Conservation (phyloP, 2,329 filamentous ascomycete species). For the Lasiodiplodia hormozganensis region DNA sequence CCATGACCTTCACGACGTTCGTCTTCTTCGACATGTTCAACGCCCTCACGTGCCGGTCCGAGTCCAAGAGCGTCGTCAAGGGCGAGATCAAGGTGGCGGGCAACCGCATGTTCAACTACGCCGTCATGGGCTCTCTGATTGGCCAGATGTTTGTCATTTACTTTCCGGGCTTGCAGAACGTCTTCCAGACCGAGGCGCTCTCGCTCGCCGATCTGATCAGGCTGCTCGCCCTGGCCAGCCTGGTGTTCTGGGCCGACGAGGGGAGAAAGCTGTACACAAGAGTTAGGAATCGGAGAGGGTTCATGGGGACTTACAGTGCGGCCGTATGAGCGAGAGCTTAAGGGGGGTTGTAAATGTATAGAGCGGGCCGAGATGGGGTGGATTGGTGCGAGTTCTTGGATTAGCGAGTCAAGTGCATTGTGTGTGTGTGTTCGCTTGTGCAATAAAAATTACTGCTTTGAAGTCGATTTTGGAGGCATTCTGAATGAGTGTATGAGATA, state of each 20-base stretch:
- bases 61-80: constrained; percentile 84
- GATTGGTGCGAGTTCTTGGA: not conserved
- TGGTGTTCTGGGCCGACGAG: constrained; percentile 96
- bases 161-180: constrained; percentile 87
- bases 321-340: constrained; percentile 41
- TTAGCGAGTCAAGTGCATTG: constrained; percentile 6
- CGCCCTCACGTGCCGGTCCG: constrained; percentile 88
- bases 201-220: constrained; percentile 74
- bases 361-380: not conserved
- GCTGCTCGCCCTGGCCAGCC: constrained; percentile 78
- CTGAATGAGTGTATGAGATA: not conserved
- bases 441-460: not conserved
- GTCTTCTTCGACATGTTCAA: constrained; percentile 99
- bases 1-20: constrained; percentile 99
- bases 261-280: constrained; percentile 71
- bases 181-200: constrained; percentile 95
- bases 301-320: constrained; percentile 44
- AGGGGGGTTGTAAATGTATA: constrained; percentile 4
- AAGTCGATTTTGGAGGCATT: not conserved
- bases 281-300: constrained; percentile 46
- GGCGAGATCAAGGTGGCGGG: constrained; percentile 80
- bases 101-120: constrained; percentile 96
- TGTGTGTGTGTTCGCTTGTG: not conserved
- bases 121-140: constrained; percentile 81
- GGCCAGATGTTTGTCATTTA: constrained; percentile 94